Conservation (phyloP, 352 stramenopile genomes). For the Pythium guiyangense region DNA sequence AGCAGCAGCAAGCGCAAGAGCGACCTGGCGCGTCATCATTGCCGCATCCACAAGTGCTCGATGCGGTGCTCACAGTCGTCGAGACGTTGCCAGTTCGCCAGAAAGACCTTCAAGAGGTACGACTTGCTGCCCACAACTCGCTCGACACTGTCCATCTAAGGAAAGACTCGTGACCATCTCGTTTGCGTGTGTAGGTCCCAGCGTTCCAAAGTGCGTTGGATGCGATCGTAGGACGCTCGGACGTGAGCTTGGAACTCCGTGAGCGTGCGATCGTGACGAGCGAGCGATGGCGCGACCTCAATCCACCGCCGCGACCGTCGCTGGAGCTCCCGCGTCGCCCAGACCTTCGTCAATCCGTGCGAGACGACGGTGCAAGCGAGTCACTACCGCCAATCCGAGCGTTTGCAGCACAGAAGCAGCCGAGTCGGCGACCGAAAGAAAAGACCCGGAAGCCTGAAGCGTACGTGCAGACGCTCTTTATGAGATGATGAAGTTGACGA, state of each 20-base stretch:
- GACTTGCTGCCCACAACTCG: not conserved
- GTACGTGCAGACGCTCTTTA: conserved; percentile 25
- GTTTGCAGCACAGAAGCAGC: conserved; percentile 36
- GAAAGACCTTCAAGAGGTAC: conserved; percentile 57
- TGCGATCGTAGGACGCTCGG: conserved; percentile 23
- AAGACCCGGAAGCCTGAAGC: conserved; percentile 37
- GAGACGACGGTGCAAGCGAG: conserved; percentile 6
- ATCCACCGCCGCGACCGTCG: conserved; percentile 21
- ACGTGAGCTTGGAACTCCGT: conserved; percentile 28
- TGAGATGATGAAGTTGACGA: too few species aligned
- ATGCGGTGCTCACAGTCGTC: conserved; percentile 45
- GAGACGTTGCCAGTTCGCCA: conserved; percentile 57
- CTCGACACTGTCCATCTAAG: not conserved
- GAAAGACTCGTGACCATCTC: too few species aligned
- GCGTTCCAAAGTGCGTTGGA: conserved; percentile 30
- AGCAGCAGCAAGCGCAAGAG: too few species aligned
- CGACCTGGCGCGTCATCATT: conserved; percentile 10
- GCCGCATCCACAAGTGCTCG: conserved; percentile 63
- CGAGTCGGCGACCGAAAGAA: conserved; percentile 24
- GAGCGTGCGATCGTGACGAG: conserved; percentile 34
- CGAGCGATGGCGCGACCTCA: conserved; percentile 37
- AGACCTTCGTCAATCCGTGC: conserved; percentile 3
- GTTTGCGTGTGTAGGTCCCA: conserved; percentile 21
- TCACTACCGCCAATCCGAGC: conserved; percentile 36
- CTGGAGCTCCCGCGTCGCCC: conserved; percentile 11